phyloP scores from a whole-genome alignment of 108 stramenopile species.

The Nitzschia putrida region DNA sequence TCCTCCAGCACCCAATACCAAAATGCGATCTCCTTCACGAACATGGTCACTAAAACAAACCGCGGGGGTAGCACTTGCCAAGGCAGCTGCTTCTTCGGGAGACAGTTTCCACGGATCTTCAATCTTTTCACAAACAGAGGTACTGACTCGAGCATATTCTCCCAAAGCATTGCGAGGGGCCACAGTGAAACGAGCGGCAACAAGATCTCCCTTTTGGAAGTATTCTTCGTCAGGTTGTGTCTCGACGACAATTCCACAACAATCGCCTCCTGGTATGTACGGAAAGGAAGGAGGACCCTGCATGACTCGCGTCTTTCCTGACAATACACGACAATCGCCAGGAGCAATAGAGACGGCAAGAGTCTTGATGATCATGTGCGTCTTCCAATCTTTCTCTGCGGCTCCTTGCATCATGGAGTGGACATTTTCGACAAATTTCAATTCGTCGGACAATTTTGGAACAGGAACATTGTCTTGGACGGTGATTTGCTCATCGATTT shows the following conservation, averaged over 20 bases:
- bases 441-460: slow-evolving; percentile 29
- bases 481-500: slow-evolving; percentile 49
- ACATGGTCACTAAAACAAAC: slow-evolving; percentile 46
- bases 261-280: slow-evolving; percentile 70
- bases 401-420: slow-evolving; percentile 5
- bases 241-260: slow-evolving; percentile 57
- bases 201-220: slow-evolving; percentile 57
- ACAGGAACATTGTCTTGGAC: slow-evolving; percentile 50
- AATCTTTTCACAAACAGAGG: slow-evolving; percentile 49
- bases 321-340: slow-evolving; percentile 64
- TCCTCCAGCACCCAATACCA: slow-evolving; percentile 66
- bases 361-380: slow-evolving; percentile 45
- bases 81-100: slow-evolving; percentile 53
- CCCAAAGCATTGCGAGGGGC: slow-evolving; percentile 58
- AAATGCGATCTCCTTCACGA: slow-evolving; percentile 46
- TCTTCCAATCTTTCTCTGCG: slow-evolving; percentile 22
- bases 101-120: slow-evolving; percentile 28
- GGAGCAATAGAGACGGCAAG: slow-evolving; percentile 59
- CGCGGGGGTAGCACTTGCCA: slow-evolving; percentile 55
- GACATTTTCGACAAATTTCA: neutral
- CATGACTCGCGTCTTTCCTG: slow-evolving; percentile 54
- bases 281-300: slow-evolving; percentile 72
- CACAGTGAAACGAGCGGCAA: slow-evolving; percentile 55
- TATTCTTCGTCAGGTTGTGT: slow-evolving; percentile 35
- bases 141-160: slow-evolving; percentile 55